Evolutionary conservation across 1,139 yeast species (phyloP).

Genomic region (Kluyveromyces marxianus): DNA sequence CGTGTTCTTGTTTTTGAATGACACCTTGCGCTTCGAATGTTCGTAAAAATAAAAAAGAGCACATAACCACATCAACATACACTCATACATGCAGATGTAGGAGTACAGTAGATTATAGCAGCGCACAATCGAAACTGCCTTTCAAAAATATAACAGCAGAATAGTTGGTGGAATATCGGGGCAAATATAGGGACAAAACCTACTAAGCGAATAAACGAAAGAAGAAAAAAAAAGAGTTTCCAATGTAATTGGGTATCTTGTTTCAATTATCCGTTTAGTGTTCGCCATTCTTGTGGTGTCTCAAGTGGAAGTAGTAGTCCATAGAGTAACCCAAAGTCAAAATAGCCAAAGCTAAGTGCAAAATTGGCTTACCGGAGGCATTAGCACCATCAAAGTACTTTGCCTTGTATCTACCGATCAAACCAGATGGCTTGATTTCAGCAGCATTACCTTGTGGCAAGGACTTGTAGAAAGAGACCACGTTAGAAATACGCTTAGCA

Average conservation of each 20-base stretch:
- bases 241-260: not conserved
- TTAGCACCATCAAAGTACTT: slow-evolving; percentile 73
- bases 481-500: slow-evolving; percentile 94
- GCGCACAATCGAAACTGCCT: no score
- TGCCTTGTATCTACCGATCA: slow-evolving; percentile 70
- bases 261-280: slow-evolving; percentile 9
- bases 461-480: slow-evolving; percentile 90
- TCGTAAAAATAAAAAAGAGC: no score
- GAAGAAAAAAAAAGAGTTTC: not conserved
- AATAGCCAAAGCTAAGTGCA: slow-evolving; percentile 69
- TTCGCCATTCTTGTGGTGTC: slow-evolving; percentile 43
- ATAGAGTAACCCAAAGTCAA: slow-evolving; percentile 78
- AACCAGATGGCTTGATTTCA: slow-evolving; percentile 54
- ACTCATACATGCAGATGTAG: no score
- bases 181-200: no score
- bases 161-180: no score
- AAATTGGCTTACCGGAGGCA: slow-evolving; percentile 72
- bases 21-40: no score
- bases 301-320: slow-evolving; percentile 87
- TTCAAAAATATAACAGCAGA: no score
- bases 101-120: no score
- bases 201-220: no score
- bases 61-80: no score
- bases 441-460: slow-evolving; percentile 93
- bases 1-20: not conserved